Conservation (phyloP, 2,329 filamentous ascomycete species). For the Trichoderma koningii region DNA sequence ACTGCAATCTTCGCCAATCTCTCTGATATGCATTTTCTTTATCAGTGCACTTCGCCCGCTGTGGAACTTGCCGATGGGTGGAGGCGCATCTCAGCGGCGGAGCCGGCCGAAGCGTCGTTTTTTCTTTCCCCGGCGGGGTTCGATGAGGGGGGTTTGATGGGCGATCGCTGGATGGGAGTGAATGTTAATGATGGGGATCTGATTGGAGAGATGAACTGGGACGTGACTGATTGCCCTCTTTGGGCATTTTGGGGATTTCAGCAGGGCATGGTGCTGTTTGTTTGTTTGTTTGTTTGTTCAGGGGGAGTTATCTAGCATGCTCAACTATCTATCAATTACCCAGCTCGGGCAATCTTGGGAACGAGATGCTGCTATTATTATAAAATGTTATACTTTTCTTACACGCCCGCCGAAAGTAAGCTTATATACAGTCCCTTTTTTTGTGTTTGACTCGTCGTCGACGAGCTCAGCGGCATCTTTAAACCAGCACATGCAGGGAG, state of each 20-base stretch:
- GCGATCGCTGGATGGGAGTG: constrained; percentile 1
- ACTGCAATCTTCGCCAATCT: too few species aligned
- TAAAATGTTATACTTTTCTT: too few species aligned
- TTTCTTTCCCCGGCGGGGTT: constrained; percentile 33
- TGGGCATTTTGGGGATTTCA: not conserved
- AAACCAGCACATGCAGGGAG: not conserved
- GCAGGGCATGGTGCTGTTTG: not conserved
- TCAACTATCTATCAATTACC: too few species aligned
- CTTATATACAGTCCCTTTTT: not conserved
- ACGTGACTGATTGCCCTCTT: not conserved
- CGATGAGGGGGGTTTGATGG: not conserved
- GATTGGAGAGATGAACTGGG: not conserved
- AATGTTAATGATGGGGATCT: not conserved
- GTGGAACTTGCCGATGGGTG: constrained; percentile 38
- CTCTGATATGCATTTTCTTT: too few species aligned
- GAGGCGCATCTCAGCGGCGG: constrained; percentile 34
- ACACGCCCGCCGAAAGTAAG: not conserved
- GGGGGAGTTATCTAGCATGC: too few species aligned
- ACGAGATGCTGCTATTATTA: too few species aligned
- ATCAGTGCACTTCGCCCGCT: too few species aligned
- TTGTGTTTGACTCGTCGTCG: too few species aligned
- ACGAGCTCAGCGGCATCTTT: too few species aligned
- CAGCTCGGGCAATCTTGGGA: too few species aligned
- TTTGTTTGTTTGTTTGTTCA: not conserved
- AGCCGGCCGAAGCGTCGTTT: constrained; percentile 40